Evolutionary conservation across 2,329 filamentous ascomycete genomes (phyloP).

Genomic region (Atkinsonella hypoxylon): DNA sequence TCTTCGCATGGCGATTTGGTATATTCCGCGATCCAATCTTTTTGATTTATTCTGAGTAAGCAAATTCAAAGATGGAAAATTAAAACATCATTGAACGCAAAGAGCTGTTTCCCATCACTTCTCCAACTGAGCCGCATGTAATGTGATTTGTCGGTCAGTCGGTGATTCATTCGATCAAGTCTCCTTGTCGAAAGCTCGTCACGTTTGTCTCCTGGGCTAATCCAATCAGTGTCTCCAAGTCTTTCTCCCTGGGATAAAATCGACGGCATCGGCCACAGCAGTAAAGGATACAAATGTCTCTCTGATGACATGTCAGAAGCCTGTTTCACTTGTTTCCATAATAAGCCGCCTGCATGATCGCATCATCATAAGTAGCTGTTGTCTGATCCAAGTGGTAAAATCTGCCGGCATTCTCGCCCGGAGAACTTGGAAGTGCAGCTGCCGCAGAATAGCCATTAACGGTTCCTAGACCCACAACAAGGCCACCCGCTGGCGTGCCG

Average conservation of each 20-base stretch:
- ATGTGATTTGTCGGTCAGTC: not conserved
- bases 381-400: constrained; percentile 22
- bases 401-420: constrained; percentile 8
- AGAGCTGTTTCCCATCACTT: not conserved
- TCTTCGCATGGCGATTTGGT: constrained; percentile 23
- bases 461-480: constrained; percentile 4
- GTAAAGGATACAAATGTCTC: not conserved
- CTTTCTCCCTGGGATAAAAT: too few species aligned
- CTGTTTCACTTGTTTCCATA: constrained; percentile 15
- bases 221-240: too few species aligned
- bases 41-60: constrained; percentile 1
- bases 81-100: constrained; percentile 2
- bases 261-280: not conserved
- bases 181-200: too few species aligned
- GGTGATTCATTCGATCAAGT: too few species aligned
- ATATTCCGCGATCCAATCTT: constrained; percentile 29
- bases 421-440: constrained; percentile 6
- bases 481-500: constrained; percentile 28
- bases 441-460: constrained; percentile 9
- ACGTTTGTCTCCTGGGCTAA: too few species aligned
- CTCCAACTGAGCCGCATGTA: not conserved
- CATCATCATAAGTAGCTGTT: constrained; percentile 23
- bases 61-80: constrained; percentile 1
- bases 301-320: not conserved
- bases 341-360: constrained; percentile 23